Percentiles rank a stretch among this genome's conserved stretches.
Evolutionary conservation across 2,329 filamentous ascomycete genomes (phyloP).

Genomic region (Fusarium caatingaense): DNA sequence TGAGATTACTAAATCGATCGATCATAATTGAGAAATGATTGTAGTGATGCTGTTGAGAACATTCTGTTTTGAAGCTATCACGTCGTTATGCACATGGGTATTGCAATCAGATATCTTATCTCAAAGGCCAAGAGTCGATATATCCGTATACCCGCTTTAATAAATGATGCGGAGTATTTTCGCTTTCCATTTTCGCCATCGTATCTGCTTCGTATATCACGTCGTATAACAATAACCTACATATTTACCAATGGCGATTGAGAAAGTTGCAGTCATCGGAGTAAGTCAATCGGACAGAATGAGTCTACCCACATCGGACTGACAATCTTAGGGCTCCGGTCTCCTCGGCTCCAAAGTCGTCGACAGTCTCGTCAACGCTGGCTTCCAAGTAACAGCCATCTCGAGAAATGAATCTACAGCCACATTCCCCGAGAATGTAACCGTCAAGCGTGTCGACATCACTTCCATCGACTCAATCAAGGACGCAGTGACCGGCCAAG

Average conservation of each 20-base stretch:
- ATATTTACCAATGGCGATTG: background rate
- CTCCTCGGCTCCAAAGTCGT: slow-evolving; percentile 13
- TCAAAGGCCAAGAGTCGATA: background rate
- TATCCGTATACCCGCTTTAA: background rate
- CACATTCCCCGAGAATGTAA: background rate
- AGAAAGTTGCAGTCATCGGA: slow-evolving; percentile 10
- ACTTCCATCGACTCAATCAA: background rate
- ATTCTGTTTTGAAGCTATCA: background rate
- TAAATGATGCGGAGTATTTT: background rate
- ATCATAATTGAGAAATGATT: accelerated
- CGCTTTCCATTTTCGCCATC: background rate
- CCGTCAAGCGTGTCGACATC: background rate
- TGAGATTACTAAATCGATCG: background rate
- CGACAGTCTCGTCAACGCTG: background rate
- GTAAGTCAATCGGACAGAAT: background rate
- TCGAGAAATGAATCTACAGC: slow-evolving; percentile 14
- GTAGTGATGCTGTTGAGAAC: accelerated
- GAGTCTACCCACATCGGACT: too few relatives aligned
- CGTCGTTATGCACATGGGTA: background rate
- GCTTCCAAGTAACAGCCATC: background rate
- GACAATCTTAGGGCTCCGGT: background rate
- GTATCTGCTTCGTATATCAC: too few relatives aligned
- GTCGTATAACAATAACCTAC: background rate
- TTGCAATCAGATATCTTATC: background rate
- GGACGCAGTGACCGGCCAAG: background rate